Base-by-base conservation (phyloP, 768 basidiomycete genomes). In the Lanmaoa rubissima region DNA sequence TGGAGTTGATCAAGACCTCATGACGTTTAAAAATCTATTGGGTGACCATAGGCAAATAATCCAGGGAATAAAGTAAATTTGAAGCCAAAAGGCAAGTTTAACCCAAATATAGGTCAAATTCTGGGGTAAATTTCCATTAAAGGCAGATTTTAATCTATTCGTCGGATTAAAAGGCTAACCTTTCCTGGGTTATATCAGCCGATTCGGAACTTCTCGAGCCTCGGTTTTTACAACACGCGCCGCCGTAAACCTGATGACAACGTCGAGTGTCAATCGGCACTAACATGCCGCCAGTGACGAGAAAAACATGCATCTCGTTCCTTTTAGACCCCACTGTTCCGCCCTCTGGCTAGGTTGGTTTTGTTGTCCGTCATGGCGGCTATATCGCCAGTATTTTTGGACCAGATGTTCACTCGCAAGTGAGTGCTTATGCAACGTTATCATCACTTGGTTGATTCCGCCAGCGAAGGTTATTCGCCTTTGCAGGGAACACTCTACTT, bases 401-500 rank as follows among this genome's bases (percentile, higher is more conserved):
- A 24, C n/a, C 62, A 52, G 5, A 12, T 66, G 26, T 57, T 59
- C 51, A 36, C 17, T 17, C 65, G 63, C 63, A 68, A 53, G 65
- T 68, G 36, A 55, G 65, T 44, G 16, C 39, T 35, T 9, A 8
- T 45, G 2, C 13, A 32, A 5, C 17, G 28, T 26, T 3, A 8
- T 49, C 28, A 14, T 45, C 14, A 8, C 24, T 10, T 11, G 1
- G 19, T 21, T 44, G 19, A 65, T 40, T 19, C 39, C 19, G 1
- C 40, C 6, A 0, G 10, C 19, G 4, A 31, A 69, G 67, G 44
- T 1, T 32, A 2, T 43, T 40, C 35, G 48, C 59, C 24, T 34
- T 67, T 44, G 47, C 63, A 44, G 70, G 69, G 21, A 41, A 46
- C 24, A 46, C 66, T 17, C 38, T 71, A 3, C 66, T 70, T 6